Conservation (phyloP, 305 asterid species). For the Solanum chacoense region DNA sequence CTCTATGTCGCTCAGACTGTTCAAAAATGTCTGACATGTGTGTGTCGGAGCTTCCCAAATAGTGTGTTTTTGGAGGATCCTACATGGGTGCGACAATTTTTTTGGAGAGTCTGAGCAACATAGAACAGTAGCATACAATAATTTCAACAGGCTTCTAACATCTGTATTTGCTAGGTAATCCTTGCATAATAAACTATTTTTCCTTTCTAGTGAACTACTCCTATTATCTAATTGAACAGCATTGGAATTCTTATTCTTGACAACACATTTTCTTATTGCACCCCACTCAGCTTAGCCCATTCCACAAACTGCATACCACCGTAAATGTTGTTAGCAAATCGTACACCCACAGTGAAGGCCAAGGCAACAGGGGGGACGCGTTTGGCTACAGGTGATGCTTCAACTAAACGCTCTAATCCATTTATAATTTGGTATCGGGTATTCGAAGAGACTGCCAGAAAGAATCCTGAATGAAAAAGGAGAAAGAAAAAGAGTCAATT, state of each 20-base stretch:
- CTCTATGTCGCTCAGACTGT: neutral
- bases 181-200: neutral
- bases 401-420: constrained; percentile 58
- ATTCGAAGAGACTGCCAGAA: constrained; percentile 72
- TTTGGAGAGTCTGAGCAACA: neutral
- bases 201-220: neutral
- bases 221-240: neutral
- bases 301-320: constrained; percentile 89
- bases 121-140: neutral
- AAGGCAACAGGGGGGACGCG: constrained; percentile 45
- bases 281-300: constrained; percentile 80
- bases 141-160: neutral
- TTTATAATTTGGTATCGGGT: constrained; percentile 72
- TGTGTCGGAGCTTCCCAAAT: neutral
- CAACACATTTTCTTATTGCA: constrained; percentile 30
- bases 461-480: constrained; percentile 34
- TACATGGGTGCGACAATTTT: neutral
- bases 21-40: neutral
- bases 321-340: constrained; percentile 67
- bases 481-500: neutral
- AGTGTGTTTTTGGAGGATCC: neutral
- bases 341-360: constrained; percentile 75
- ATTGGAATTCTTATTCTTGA: neutral
- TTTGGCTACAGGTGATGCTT: constrained; percentile 55
- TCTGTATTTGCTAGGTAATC: neutral